Percentiles rank a stretch among this genome's conserved stretches.
Evolutionary conservation across 768 basidiomycete species (phyloP).

Genomic region (Holtermannia corniformis): DNA sequence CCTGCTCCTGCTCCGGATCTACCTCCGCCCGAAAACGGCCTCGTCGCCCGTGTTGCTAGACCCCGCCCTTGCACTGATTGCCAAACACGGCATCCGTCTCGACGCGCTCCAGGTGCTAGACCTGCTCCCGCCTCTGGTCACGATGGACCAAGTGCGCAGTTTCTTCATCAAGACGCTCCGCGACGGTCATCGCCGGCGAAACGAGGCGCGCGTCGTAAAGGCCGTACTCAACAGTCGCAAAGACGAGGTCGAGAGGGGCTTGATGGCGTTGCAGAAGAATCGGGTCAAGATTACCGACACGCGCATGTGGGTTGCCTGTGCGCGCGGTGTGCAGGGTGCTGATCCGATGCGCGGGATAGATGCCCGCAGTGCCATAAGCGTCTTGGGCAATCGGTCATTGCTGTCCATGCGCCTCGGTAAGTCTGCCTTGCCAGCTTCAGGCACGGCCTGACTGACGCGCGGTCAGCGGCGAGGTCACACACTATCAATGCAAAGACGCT

Average conservation of each 20-base stretch:
- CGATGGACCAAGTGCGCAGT: slow-evolving; percentile 63
- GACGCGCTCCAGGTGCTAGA: slow-evolving; percentile 74
- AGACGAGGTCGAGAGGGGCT: slow-evolving; percentile 61
- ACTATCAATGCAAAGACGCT: slow-evolving; percentile 86
- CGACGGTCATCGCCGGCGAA: slow-evolving; percentile 53
- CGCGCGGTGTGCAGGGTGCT: neutral
- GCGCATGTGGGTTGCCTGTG: slow-evolving; percentile 76
- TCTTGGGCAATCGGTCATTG: slow-evolving; percentile 83
- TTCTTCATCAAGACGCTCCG: slow-evolving; percentile 65
- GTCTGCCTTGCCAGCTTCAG: slow-evolving; percentile 22
- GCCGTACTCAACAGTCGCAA: slow-evolving; percentile 63
- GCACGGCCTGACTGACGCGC: neutral
- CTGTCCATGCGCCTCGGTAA: slow-evolving; percentile 79
- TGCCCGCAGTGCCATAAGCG: slow-evolving; percentile 95
- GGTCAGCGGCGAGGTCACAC: slow-evolving; percentile 83
- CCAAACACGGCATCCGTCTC: slow-evolving; percentile 69
- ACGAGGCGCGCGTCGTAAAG: slow-evolving; percentile 58
- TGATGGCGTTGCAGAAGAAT: slow-evolving; percentile 68
- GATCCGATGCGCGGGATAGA: slow-evolving; percentile 47
- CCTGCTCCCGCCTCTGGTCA: slow-evolving; percentile 80
- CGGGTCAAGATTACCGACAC: slow-evolving; percentile 84
- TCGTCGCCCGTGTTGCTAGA: slow-evolving; percentile 48
- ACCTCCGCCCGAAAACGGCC: slow-evolving; percentile 50
- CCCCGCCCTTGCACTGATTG: slow-evolving; percentile 81
- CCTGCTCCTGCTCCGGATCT: slow-evolving; percentile 73